Conservation (phyloP, 352 stramenopile species). For the Pythium coloratum region DNA sequence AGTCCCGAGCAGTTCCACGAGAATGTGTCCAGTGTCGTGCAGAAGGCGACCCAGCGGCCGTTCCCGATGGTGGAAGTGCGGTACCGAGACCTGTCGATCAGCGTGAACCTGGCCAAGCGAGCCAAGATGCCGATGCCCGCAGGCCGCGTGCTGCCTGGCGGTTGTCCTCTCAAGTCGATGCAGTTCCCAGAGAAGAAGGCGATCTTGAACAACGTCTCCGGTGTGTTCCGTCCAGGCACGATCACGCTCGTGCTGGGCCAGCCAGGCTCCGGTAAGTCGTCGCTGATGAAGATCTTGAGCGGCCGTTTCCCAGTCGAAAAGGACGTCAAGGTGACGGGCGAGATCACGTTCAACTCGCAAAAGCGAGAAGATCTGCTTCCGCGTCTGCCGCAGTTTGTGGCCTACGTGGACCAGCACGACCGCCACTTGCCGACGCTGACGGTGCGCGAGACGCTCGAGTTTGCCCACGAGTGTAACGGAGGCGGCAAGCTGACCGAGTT, state of each 20-base stretch:
- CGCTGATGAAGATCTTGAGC: slow-evolving; percentile 34
- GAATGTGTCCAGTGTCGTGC: slow-evolving; percentile 23
- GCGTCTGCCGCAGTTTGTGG: slow-evolving; percentile 33
- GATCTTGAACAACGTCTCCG: slow-evolving; percentile 34
- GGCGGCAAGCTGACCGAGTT: slow-evolving; percentile 17
- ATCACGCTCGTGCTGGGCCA: slow-evolving; percentile 26
- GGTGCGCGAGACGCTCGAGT: slow-evolving; percentile 89
- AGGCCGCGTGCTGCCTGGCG: slow-evolving; percentile 11
- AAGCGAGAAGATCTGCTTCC: slow-evolving; percentile 16
- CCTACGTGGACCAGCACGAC: slow-evolving; percentile 54
- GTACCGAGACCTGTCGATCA: slow-evolving; percentile 41
- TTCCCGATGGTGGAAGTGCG: slow-evolving; percentile 40
- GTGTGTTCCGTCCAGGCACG: slow-evolving; percentile 30
- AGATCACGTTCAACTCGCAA: slow-evolving; percentile 33
- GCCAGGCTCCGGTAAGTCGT: slow-evolving; percentile 16
- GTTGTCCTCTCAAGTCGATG: background rate
- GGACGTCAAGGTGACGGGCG: slow-evolving; percentile 26
- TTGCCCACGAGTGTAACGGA: slow-evolving; percentile 77
- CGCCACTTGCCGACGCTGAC: slow-evolving; percentile 81
- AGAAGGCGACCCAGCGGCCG: slow-evolving; percentile 18
- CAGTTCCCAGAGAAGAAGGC: slow-evolving; percentile 13
- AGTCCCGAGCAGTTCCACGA: slow-evolving; percentile 34
- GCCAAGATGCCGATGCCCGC: slow-evolving; percentile 8
- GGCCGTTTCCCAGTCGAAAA: slow-evolving; percentile 25
- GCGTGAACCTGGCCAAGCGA: slow-evolving; percentile 30